Base-by-base conservation (phyloP, 2,329 filamentous ascomycete species). In the Cercospora citrullina region DNA sequence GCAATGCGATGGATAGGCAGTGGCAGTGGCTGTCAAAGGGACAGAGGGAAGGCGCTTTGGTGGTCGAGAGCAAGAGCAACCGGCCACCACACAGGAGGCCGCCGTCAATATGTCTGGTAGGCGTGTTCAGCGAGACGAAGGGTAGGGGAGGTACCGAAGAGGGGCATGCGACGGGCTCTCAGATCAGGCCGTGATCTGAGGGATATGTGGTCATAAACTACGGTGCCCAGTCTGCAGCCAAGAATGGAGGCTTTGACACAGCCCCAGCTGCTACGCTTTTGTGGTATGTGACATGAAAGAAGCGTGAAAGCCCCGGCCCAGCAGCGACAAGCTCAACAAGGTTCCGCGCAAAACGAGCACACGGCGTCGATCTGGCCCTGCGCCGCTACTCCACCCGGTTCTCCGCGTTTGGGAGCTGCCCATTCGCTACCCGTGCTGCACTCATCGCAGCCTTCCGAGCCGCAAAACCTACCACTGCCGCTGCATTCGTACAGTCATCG, bases 381-480 rank as follows among this genome's bases (percentile, higher is more conserved):
- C 45, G 53, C 53, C n/a, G 53, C 53, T 31, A n/a, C 53, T 26
- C 53, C 53, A n/a, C 21, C 23, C 30, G 7, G 16, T 58, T 33
- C 53, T 58, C 53, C 53, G 30, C 48, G 26, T 53, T 28, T 28
- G 21, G 21, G 18, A 21, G 48, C 21, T 28, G 21, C 53, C 26
- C 53, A 58, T 58, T 58, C 53, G 53, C 53, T 28, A 28, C 48
- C 48, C 30, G 23, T 14, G 53, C 53, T 58, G 53, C 53, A 58
- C 16, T 58, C 53, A 58, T 58, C 53, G 53, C 53, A 58, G 53
- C 53, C 48, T 58, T 14, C 53, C 53, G 53, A 30, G 26, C 53
- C 53, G 53, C 53, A 31, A 21, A 30, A 42, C 36, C 36, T 42
- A 42, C 36, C 36, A 42, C 36, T 42, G 36, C 36, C 36, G 36